A percentile compares a stretch with the other conserved stretches of the same genome.
phyloP scores from a whole-genome alignment of 805 yeast genomes.

The Saccharomyces mikatae region DNA sequence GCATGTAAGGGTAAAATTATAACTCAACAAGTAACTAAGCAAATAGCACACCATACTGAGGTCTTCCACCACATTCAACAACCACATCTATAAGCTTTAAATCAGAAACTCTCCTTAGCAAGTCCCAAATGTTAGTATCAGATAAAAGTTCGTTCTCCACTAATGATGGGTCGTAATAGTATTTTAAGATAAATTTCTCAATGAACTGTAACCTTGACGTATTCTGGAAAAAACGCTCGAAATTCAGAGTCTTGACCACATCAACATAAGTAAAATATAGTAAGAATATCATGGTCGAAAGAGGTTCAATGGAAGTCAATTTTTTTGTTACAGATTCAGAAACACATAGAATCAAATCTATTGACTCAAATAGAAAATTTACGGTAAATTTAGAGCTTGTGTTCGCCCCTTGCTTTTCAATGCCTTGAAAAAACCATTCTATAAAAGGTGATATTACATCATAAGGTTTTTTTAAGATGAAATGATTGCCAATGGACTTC shows the following conservation, averaged over 20 bases:
- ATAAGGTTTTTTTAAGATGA: slow-evolving; percentile 3
- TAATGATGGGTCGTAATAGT: slow-evolving; percentile 4
- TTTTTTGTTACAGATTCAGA: not conserved
- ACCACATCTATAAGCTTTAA: slow-evolving; percentile 15
- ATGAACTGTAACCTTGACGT: not conserved
- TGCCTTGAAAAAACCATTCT: slow-evolving; percentile 4
- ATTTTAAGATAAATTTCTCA: slow-evolving; percentile 7
- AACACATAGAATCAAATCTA: slow-evolving; percentile 1
- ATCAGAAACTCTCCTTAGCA: slow-evolving; percentile 12
- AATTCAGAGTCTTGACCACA: not conserved
- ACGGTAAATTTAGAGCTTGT: not conserved
- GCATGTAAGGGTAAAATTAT: not conserved
- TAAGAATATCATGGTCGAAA: not conserved
- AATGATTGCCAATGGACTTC: slow-evolving; percentile 3
- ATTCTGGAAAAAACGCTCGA: not conserved
- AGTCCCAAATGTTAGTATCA: slow-evolving; percentile 16
- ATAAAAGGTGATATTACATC: slow-evolving; percentile 1
- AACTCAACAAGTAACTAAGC: slow-evolving; percentile 1
- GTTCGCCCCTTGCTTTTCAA: not conserved
- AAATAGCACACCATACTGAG: slow-evolving; percentile 16
- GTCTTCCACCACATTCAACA: slow-evolving; percentile 18
- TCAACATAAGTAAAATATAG: not conserved
- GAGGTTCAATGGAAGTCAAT: not conserved
- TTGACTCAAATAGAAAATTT: not conserved
- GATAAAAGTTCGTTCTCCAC: slow-evolving; percentile 9